These are phyloP conservation scores for Xerophyta viscosa DNA, from an alignment of 106 monocot species.

Conservation along the genomic window DNA sequence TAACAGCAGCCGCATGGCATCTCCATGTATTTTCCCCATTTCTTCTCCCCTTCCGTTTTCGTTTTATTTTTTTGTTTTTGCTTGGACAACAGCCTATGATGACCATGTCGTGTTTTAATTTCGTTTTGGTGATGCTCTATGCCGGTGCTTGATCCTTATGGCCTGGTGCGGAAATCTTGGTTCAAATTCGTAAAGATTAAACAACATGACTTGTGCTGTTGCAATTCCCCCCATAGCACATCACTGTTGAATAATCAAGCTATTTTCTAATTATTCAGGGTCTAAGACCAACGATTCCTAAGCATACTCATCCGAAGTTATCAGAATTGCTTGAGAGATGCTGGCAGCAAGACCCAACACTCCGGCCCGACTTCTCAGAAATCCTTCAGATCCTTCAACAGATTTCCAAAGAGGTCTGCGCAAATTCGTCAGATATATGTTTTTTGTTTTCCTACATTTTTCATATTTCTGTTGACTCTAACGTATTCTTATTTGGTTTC, in stretches of 20 bases:
- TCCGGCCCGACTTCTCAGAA: conserved; percentile 83
- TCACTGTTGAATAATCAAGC: too few species aligned
- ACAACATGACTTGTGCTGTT: conserved; percentile 1
- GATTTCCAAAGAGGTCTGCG: conserved; percentile 53
- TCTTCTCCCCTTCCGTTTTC: too few species aligned
- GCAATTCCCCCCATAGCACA: too few species aligned
- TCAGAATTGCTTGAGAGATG: conserved; percentile 61
- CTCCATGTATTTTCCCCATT: too few species aligned
- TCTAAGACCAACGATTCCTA: conserved; percentile 79
- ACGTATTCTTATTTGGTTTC: conserved; percentile 30
- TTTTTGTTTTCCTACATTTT: not conserved
- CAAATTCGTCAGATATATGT: not conserved
- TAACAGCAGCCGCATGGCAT: too few species aligned
- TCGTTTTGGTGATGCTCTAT: too few species aligned
- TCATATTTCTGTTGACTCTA: not conserved
- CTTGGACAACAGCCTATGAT: too few species aligned
- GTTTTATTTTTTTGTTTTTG: too few species aligned
- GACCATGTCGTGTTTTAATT: too few species aligned
- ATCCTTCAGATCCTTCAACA: conserved; percentile 44
- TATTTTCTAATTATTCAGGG: conserved; percentile 53
- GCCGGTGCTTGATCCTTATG: too few species aligned
- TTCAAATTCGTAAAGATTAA: too few species aligned
- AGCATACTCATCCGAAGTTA: conserved; percentile 49
- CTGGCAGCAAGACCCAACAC: conserved; percentile 79
- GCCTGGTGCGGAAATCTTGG: too few species aligned